These are phyloP conservation scores for Eleusine indica DNA, from an alignment of 176 grass and related monocot species.

Conservation along the genomic window DNA sequence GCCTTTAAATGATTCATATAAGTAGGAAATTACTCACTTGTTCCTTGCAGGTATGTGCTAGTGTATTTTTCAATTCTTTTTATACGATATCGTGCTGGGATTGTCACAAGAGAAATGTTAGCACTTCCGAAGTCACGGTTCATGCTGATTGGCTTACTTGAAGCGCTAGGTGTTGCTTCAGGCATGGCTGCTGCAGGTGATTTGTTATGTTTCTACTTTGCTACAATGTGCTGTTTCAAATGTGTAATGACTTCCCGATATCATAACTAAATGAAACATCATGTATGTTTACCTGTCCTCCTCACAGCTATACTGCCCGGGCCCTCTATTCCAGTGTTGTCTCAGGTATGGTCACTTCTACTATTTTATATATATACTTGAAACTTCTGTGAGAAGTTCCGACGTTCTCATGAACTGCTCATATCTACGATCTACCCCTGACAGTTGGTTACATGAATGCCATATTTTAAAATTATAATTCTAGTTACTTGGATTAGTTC, in stretches of 20 bases:
- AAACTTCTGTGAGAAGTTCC: neutral
- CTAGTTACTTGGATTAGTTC: neutral
- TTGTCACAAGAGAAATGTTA: conserved; percentile 85
- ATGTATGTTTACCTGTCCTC: conserved; percentile 21
- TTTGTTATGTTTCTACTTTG: neutral
- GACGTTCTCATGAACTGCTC: neutral
- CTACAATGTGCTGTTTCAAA: conserved; percentile 15
- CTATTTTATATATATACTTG: conserved; percentile 3
- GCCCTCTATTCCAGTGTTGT: conserved; percentile 87
- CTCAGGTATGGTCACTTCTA: conserved; percentile 59
- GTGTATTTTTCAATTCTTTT: conserved; percentile 85
- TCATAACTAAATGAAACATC: conserved; percentile 6
- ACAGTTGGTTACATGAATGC: neutral
- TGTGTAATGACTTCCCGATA: conserved; percentile 19
- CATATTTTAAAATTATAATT: neutral
- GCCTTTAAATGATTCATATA: neutral
- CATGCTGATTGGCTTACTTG: conserved; percentile 65
- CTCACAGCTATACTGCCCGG: conserved; percentile 77
- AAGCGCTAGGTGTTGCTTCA: conserved; percentile 83
- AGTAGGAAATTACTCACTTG: neutral
- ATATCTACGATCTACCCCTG: neutral
- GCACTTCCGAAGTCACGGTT: conserved; percentile 78
- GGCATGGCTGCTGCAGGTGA: conserved; percentile 94
- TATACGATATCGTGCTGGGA: conserved; percentile 61
- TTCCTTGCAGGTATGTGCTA: conserved; percentile 62